Evolutionary conservation across 306 rosid genomes (phyloP).

Genomic region (Pyrus communis): DNA sequence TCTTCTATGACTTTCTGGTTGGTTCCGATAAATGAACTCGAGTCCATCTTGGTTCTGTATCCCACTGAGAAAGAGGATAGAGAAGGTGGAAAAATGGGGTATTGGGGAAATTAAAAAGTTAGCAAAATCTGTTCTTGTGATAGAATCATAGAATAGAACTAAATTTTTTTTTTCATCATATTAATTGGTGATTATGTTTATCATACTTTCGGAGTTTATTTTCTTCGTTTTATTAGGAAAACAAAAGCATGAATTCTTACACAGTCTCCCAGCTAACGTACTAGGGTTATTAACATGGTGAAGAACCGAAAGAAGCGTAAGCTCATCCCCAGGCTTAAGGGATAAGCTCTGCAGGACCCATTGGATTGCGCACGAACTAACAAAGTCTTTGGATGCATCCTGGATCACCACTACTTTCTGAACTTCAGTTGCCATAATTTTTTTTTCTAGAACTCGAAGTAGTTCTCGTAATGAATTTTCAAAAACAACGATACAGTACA

Average conservation of each 20-base stretch:
- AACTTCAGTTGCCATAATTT: slow-evolving; percentile 18
- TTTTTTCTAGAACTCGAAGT: neutral
- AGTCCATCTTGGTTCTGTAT: slow-evolving; percentile 43
- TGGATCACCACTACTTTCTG: slow-evolving; percentile 63
- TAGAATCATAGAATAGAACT: neutral
- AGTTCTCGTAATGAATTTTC: neutral
- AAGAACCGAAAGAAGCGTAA: slow-evolving; percentile 52
- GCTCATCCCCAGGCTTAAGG: slow-evolving; percentile 58
- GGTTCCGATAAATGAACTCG: slow-evolving; percentile 31
- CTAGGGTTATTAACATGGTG: slow-evolving; percentile 67
- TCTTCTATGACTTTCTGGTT: slow-evolving; percentile 35
- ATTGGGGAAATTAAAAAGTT: neutral
- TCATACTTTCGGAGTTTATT: neutral
- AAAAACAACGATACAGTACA: neutral
- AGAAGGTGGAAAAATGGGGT: neutral
- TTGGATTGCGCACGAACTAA: slow-evolving; percentile 37
- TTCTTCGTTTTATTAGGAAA: neutral
- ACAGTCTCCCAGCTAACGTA: slow-evolving; percentile 42
- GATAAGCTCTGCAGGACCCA: slow-evolving; percentile 32
- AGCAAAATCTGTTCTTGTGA: slow-evolving; percentile 2
- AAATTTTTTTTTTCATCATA: neutral
- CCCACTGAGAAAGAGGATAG: slow-evolving; percentile 43
- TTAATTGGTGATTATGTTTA: neutral
- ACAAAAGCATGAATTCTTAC: slow-evolving; percentile 31
- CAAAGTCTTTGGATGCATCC: slow-evolving; percentile 52